phyloP scores from a whole-genome alignment of 495 filamentous ascomycete genomes.

The Astrocystis sublimbata region DNA sequence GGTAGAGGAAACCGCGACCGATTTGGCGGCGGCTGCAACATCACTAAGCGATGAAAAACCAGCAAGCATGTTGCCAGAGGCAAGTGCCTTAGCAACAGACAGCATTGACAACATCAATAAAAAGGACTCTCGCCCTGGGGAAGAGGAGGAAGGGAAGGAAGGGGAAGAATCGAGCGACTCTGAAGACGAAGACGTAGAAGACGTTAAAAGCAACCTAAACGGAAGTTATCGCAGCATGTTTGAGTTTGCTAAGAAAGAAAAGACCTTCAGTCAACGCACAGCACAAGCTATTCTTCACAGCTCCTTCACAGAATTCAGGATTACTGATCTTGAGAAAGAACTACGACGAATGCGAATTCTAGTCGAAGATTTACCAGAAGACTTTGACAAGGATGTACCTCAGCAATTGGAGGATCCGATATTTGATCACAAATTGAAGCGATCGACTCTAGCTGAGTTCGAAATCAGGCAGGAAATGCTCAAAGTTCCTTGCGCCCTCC shows the following conservation, averaged over 20 bases:
- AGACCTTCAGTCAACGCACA: not conserved
- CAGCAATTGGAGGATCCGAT: not conserved
- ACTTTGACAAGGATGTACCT: not conserved
- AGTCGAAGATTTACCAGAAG: not conserved
- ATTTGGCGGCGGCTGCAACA: too few relatives aligned
- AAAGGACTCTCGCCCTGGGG: too few relatives aligned
- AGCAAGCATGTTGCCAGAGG: too few relatives aligned
- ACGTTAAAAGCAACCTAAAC: too few relatives aligned
- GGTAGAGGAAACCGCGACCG: too few relatives aligned
- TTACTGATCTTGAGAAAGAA: conserved; percentile 6
- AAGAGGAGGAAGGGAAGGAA: too few relatives aligned
- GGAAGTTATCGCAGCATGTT: not conserved
- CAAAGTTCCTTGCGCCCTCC: not conserved
- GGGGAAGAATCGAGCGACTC: too few relatives aligned
- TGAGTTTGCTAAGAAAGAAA: not conserved
- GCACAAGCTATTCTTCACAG: not conserved
- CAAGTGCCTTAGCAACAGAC: too few relatives aligned
- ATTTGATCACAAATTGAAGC: not conserved
- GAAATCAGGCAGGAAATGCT: not conserved
- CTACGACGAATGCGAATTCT: not conserved
- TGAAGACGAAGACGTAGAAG: too few relatives aligned
- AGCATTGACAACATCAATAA: too few relatives aligned
- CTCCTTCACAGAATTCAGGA: conserved; percentile 2
- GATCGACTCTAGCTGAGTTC: not conserved
- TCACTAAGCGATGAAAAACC: too few relatives aligned